A percentile compares a stretch with the other conserved stretches of the same genome.
Evolutionary conservation across 2,329 filamentous ascomycete genomes (phyloP).

Genomic region (Ilyonectria sp.): DNA sequence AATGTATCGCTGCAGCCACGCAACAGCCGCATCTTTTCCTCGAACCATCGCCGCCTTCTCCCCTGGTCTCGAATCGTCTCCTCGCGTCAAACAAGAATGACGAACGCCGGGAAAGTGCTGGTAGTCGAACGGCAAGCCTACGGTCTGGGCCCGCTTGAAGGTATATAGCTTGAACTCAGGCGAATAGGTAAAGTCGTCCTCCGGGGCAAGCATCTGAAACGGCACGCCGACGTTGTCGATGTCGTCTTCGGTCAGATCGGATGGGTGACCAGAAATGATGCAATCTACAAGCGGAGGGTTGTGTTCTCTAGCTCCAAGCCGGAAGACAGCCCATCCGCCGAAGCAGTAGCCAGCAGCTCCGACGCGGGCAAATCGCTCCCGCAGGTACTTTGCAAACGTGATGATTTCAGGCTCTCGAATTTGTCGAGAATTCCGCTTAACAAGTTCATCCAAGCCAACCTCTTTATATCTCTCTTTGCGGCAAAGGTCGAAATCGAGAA

Average conservation of each 20-base stretch:
- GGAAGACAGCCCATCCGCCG: constrained; percentile 21
- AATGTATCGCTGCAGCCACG: constrained; percentile 1
- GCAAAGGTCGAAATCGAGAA: not conserved
- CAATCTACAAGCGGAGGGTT: constrained; percentile 4
- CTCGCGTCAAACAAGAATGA: constrained; percentile 22
- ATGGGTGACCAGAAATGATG: constrained; percentile 17
- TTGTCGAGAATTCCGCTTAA: not conserved
- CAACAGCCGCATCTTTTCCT: constrained; percentile 20
- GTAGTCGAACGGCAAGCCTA: constrained; percentile 28
- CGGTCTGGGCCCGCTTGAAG: constrained; percentile 4
- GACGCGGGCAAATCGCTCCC: not conserved
- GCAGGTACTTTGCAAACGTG: not conserved
- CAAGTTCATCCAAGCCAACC: constrained; percentile 1
- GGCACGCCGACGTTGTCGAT: constrained; percentile 12
- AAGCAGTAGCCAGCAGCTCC: constrained; percentile 18
- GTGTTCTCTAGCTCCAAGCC: not conserved
- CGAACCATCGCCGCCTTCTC: constrained; percentile 27
- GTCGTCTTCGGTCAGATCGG: not conserved
- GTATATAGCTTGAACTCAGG: constrained; percentile 10
- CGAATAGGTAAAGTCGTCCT: constrained; percentile 10
- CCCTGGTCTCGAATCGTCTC: constrained; percentile 2
- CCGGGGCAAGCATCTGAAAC: constrained; percentile 13
- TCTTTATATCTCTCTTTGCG: not conserved
- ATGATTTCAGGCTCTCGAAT: constrained; percentile 6
- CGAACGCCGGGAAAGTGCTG: constrained; percentile 29